Percentiles rank a stretch among this genome's conserved stretches.
Conservation (phyloP, 768 basidiomycete species). For the Lepiota venenata region DNA sequence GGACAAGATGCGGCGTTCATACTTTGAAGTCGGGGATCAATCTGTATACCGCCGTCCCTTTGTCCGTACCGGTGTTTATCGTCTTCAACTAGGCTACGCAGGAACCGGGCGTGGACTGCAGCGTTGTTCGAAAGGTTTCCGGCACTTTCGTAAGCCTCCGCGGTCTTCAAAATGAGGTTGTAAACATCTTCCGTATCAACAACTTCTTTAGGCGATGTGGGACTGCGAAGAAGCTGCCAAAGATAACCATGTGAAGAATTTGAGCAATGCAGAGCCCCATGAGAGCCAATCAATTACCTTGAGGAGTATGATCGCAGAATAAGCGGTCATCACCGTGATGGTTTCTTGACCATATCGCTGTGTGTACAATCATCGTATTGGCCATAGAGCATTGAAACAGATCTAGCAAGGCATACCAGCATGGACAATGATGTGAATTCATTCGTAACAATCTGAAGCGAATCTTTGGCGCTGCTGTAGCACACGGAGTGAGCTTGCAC, state of each 20-base stretch:
- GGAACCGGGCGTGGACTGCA: conserved; percentile 78
- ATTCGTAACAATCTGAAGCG: conserved; percentile 65
- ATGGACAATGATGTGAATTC: conserved; percentile 74
- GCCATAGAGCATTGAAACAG: conserved; percentile 1
- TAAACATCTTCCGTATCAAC: conserved; percentile 66
- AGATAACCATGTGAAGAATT: conserved; percentile 6
- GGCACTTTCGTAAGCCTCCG: conserved; percentile 76
- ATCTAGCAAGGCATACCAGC: conserved; percentile 44
- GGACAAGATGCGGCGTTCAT: conserved; percentile 20
- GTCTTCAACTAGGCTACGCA: conserved; percentile 63
- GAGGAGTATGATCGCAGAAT: conserved; percentile 77
- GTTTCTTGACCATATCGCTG: conserved; percentile 86
- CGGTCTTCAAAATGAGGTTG: conserved; percentile 60
- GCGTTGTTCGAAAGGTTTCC: conserved; percentile 61
- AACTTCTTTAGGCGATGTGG: conserved; percentile 53
- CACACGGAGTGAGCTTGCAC: conserved; percentile 68
- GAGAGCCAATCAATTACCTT: conserved; percentile 40
- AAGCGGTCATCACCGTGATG: conserved; percentile 83
- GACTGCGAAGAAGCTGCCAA: conserved; percentile 63
- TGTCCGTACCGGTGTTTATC: conserved; percentile 57
- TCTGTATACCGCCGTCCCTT: conserved; percentile 35
- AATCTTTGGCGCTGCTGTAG: conserved; percentile 70
- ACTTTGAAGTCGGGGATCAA: conserved; percentile 60
- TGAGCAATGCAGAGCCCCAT: neutral
- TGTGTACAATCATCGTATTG: conserved; percentile 12